phyloP scores from a whole-genome alignment of 768 basidiomycete genomes.

The Trametes cinnabarina region DNA sequence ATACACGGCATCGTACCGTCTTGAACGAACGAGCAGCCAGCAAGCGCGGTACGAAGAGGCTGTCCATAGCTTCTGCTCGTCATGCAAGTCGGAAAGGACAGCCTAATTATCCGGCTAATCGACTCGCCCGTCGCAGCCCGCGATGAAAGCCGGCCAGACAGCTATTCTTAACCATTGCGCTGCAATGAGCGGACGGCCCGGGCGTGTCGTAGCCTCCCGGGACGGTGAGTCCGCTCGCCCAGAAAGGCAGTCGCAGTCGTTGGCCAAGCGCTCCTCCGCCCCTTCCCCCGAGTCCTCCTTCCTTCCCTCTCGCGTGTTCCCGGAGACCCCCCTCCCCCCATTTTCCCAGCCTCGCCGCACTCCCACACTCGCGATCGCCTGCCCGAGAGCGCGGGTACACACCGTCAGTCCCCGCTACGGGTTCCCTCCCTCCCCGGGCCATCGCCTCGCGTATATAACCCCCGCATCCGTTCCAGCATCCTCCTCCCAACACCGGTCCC shows the following conservation, averaged over 20 bases:
- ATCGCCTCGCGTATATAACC: background rate
- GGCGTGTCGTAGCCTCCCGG: constrained; percentile 7
- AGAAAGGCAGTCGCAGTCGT: background rate
- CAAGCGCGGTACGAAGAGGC: too few relatives aligned
- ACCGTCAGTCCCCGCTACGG: background rate
- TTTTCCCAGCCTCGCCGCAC: background rate
- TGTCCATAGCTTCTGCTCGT: too few relatives aligned
- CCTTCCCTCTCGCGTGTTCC: constrained; percentile 2
- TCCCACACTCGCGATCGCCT: background rate
- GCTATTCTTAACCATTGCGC: too few relatives aligned
- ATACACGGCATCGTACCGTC: too few relatives aligned
- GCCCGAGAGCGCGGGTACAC: background rate
- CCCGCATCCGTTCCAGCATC: background rate
- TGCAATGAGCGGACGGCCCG: background rate
- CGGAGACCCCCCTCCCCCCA: background rate
- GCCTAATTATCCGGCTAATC: too few relatives aligned
- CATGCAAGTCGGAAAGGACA: too few relatives aligned
- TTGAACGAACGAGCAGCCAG: too few relatives aligned
- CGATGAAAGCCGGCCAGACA: background rate
- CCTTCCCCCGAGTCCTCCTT: background rate
- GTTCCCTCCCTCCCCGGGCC: background rate
- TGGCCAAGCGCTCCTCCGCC: background rate
- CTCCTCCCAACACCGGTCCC: background rate
- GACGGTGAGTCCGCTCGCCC: background rate
- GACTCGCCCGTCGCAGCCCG: background rate